These are phyloP conservation scores for Penicillium paradoxum DNA, from an alignment of 495 filamentous ascomycete genomes.

Conservation along the genomic window DNA sequence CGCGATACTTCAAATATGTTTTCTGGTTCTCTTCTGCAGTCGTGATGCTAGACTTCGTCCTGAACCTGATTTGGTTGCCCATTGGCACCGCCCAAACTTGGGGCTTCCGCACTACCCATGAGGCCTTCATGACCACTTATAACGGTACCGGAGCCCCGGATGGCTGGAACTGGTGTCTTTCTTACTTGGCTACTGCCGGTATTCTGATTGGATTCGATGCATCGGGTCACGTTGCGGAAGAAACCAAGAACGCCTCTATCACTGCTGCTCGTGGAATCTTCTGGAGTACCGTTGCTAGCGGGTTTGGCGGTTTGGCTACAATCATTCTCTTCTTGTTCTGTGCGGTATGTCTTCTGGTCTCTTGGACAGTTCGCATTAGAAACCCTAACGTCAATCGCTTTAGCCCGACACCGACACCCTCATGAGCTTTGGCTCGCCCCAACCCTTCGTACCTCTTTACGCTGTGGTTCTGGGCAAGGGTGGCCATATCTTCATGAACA, in stretches of 20 bases:
- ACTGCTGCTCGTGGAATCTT: slow-evolving; percentile 53
- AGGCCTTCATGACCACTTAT: slow-evolving; percentile 54
- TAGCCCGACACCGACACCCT: slow-evolving; percentile 37
- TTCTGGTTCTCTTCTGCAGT: slow-evolving; percentile 46
- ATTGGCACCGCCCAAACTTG: slow-evolving; percentile 49
- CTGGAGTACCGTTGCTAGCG: slow-evolving; percentile 49
- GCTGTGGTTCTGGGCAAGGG: slow-evolving; percentile 47
- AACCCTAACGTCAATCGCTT: slow-evolving; percentile 1
- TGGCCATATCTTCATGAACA: slow-evolving; percentile 52
- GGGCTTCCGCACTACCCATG: slow-evolving; percentile 50
- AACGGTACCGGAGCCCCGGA: slow-evolving; percentile 52
- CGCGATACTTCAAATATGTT: slow-evolving; percentile 40
- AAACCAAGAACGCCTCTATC: slow-evolving; percentile 52
- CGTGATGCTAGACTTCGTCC: slow-evolving; percentile 50
- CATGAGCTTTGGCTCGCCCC: slow-evolving; percentile 44
- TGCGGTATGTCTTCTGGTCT: slow-evolving; percentile 26
- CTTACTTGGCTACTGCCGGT: slow-evolving; percentile 54
- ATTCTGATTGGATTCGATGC: slow-evolving; percentile 56
- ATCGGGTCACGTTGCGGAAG: slow-evolving; percentile 51
- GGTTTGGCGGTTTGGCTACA: slow-evolving; percentile 44
- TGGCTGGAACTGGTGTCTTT: slow-evolving; percentile 58
- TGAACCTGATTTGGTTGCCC: slow-evolving; percentile 55
- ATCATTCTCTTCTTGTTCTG: slow-evolving; percentile 57
- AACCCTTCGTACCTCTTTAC: slow-evolving; percentile 52
- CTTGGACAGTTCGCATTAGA: background rate